A percentile compares a stretch with the other conserved stretches of the same genome.
These are phyloP conservation scores for Aspergillus terreus DNA, from an alignment of 2,329 filamentous ascomycete species.

Conservation along the genomic window DNA sequence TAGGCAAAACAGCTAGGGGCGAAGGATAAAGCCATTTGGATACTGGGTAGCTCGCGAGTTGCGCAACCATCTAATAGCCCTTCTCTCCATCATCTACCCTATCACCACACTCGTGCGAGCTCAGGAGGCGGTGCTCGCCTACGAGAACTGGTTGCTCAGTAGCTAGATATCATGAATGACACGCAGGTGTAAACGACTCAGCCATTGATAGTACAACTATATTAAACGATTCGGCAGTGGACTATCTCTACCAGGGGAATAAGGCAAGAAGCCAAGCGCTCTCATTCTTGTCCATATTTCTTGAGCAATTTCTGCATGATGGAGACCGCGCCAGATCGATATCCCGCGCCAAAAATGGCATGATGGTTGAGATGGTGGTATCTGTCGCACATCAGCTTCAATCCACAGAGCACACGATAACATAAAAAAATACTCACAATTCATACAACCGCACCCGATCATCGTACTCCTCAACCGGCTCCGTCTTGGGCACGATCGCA, in stretches of 20 bases:
- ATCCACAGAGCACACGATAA: not conserved
- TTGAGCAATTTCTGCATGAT: slow-evolving; percentile 72
- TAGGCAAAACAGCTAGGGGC: no score
- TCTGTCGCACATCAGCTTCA: slow-evolving; percentile 39
- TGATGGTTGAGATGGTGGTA: slow-evolving; percentile 91
- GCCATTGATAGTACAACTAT: not conserved
- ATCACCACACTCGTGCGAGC: no score
- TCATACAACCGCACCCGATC: slow-evolving; percentile 80
- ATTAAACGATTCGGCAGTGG: not conserved
- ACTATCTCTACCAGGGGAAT: not conserved
- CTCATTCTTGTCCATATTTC: slow-evolving; percentile 59
- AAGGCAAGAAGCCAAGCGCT: no score
- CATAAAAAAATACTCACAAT: slow-evolving; percentile 53
- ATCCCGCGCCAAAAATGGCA: slow-evolving; percentile 77
- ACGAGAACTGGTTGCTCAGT: no score
- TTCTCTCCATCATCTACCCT: no score
- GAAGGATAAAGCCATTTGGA: no score
- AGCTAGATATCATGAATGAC: slow-evolving; percentile 5
- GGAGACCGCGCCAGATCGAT: slow-evolving; percentile 68
- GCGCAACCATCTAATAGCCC: no score
- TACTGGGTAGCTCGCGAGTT: no score
- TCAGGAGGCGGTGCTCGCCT: no score
- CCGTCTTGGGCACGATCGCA: slow-evolving; percentile 68
- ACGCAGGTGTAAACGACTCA: not conserved
- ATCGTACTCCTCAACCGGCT: slow-evolving; percentile 78